A percentile compares a stretch with the other conserved stretches of the same genome.
phyloP scores from a whole-genome alignment of 768 basidiomycete species.

The Collybia sordida region DNA sequence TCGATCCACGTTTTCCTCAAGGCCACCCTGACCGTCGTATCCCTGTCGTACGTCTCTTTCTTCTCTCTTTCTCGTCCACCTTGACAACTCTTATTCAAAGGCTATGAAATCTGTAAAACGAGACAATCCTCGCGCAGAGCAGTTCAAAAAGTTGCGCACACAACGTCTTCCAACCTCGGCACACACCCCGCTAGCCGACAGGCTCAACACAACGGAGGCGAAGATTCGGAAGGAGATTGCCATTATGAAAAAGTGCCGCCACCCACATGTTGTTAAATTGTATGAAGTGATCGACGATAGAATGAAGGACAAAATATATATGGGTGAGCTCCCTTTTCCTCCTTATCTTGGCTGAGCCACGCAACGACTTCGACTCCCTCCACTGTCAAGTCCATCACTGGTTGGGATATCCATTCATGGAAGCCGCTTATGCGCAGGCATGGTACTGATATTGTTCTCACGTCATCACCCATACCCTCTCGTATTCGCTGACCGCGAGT shows the following conservation, averaged over 20 bases:
- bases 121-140: conserved; percentile 63
- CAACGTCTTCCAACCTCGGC: conserved; percentile 45
- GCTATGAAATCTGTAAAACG: conserved; percentile 80
- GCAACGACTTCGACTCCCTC: conserved; percentile 6
- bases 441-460: neutral
- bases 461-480: neutral
- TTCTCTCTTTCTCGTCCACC: neutral
- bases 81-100: conserved; percentile 32
- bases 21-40: conserved; percentile 43
- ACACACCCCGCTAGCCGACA: conserved; percentile 62
- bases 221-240: conserved; percentile 94
- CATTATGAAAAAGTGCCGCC: conserved; percentile 96
- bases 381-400: conserved; percentile 5
- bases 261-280: conserved; percentile 86
- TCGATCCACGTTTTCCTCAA: conserved; percentile 42
- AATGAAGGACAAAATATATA: conserved; percentile 84
- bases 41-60: conserved; percentile 33
- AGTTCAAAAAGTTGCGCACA: conserved; percentile 32
- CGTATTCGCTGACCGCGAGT: conserved; percentile 5
- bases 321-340: conserved; percentile 63
- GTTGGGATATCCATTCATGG: neutral
- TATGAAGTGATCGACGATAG: conserved; percentile 95
- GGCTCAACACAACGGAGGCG: conserved; percentile 69
- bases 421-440: conserved; percentile 1
- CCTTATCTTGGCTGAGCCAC: neutral